Conservation (phyloP, 371 early-diverging fungal species). For the Blakeslea trispora region DNA sequence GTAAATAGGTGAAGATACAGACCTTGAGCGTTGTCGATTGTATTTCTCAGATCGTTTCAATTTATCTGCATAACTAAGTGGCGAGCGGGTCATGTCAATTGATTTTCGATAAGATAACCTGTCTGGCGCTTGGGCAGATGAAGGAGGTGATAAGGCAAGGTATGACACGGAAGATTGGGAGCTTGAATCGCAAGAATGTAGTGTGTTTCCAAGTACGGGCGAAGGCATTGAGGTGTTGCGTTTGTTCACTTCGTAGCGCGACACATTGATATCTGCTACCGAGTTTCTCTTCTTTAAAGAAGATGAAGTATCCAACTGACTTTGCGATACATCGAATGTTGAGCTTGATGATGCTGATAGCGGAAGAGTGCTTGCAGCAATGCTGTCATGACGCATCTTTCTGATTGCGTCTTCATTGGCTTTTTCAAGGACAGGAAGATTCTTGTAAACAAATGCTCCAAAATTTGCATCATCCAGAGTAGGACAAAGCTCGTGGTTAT, state of each 20-base stretch:
- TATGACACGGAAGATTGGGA: slow-evolving; percentile 21
- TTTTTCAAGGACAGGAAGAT: slow-evolving; percentile 84
- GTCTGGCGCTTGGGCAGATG: background rate
- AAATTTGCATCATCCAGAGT: slow-evolving; percentile 65
- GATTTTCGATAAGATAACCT: slow-evolving; percentile 10
- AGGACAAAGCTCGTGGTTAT: background rate
- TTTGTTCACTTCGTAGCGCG: background rate
- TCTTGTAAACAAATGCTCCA: slow-evolving; percentile 92
- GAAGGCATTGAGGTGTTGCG: background rate
- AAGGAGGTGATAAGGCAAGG: slow-evolving; percentile 17
- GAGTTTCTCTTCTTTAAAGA: slow-evolving; percentile 25
- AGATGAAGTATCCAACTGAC: slow-evolving; percentile 20
- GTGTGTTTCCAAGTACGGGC: background rate
- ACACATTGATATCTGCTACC: slow-evolving; percentile 14
- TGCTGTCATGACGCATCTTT: slow-evolving; percentile 62
- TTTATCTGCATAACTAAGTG: slow-evolving; percentile 16
- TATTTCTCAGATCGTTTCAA: slow-evolving; percentile 2
- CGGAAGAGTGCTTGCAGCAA: slow-evolving; percentile 17
- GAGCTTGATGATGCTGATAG: slow-evolving; percentile 13
- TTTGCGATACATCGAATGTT: background rate
- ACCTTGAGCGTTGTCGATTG: slow-evolving; percentile 11
- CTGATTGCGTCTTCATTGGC: slow-evolving; percentile 83
- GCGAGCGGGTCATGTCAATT: slow-evolving; percentile 17
- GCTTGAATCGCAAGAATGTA: background rate
- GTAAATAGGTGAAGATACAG: slow-evolving; percentile 23